These are phyloP conservation scores for Tulasnella sp. DNA, from an alignment of 768 basidiomycete genomes.

Conservation along the genomic window DNA sequence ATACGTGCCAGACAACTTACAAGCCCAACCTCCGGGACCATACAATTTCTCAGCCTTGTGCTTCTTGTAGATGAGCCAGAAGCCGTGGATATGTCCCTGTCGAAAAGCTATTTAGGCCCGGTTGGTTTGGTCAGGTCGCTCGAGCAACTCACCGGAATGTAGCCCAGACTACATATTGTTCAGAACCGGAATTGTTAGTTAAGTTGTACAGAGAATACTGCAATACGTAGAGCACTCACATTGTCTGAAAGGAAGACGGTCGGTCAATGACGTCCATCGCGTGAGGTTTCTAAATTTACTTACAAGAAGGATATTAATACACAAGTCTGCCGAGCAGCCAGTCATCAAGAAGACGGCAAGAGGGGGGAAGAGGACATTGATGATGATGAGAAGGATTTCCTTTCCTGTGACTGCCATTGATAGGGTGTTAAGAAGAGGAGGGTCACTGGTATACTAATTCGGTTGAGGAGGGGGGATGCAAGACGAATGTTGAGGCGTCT, in stretches of 20 bases:
- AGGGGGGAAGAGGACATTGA: constrained; percentile 34
- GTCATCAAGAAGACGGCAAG: constrained; percentile 40
- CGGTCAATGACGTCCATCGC: not conserved
- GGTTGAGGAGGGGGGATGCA: not conserved
- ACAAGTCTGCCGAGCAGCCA: constrained; percentile 75
- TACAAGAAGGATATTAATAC: constrained; percentile 62
- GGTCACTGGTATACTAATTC: not conserved
- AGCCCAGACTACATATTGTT: not conserved
- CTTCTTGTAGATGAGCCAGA: constrained; percentile 85
- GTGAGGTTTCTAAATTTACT: not conserved
- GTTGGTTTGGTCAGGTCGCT: no score
- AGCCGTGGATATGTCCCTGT: constrained; percentile 62
- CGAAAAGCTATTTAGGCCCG: constrained; percentile 46
- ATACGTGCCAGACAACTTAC: constrained; percentile 26
- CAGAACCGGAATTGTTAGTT: not conserved
- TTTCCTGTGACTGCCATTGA: not conserved
- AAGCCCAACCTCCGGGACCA: constrained; percentile 64
- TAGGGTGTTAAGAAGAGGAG: not conserved
- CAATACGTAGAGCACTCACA: not conserved
- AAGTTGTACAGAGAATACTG: not conserved
- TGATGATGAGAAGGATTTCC: not conserved
- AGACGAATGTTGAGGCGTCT: not conserved
- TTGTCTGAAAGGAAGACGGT: not conserved
- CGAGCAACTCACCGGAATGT: not conserved
- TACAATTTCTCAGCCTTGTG: constrained; percentile 57